Evolutionary conservation across 176 grass and related monocot species (phyloP).

Genomic region (Avena eriantha): DNA sequence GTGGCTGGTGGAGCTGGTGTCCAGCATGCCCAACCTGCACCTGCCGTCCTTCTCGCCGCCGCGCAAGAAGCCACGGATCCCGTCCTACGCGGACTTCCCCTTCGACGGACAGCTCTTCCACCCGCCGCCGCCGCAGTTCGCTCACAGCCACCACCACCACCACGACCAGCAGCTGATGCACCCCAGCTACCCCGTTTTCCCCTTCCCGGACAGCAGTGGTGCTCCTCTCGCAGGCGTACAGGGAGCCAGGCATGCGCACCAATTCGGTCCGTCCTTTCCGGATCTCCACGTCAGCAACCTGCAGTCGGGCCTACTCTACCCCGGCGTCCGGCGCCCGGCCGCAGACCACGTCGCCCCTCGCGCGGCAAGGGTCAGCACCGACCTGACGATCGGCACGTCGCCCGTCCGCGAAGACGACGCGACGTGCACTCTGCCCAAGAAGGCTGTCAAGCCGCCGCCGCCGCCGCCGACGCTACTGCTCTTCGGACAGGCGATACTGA

Average conservation of each 20-base stretch:
- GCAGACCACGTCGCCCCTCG: slow-evolving; percentile 21
- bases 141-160: background rate
- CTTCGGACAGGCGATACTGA: slow-evolving; percentile 76
- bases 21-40: slow-evolving; percentile 76
- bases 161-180: background rate
- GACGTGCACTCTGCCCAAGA: slow-evolving; percentile 40
- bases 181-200: slow-evolving; percentile 49
- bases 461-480: slow-evolving; percentile 56
- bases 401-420: background rate
- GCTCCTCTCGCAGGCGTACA: slow-evolving; percentile 82
- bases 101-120: slow-evolving; percentile 49
- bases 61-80: slow-evolving; percentile 77
- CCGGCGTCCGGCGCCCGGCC: slow-evolving; percentile 32
- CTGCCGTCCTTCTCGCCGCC: slow-evolving; percentile 65
- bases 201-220: slow-evolving; percentile 54
- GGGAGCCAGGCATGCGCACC: slow-evolving; percentile 93
- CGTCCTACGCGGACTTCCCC: slow-evolving; percentile 45
- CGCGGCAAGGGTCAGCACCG: slow-evolving; percentile 43
- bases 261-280: slow-evolving; percentile 63
- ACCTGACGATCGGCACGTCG: slow-evolving; percentile 38
- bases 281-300: slow-evolving; percentile 71
- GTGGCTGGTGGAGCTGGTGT: slow-evolving; percentile 84
- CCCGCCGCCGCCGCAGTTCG: slow-evolving; percentile 2
- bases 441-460: slow-evolving; percentile 46
- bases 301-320: slow-evolving; percentile 43